Base-by-base conservation (phyloP, 306 rosid species). In the Glycine soja region DNA sequence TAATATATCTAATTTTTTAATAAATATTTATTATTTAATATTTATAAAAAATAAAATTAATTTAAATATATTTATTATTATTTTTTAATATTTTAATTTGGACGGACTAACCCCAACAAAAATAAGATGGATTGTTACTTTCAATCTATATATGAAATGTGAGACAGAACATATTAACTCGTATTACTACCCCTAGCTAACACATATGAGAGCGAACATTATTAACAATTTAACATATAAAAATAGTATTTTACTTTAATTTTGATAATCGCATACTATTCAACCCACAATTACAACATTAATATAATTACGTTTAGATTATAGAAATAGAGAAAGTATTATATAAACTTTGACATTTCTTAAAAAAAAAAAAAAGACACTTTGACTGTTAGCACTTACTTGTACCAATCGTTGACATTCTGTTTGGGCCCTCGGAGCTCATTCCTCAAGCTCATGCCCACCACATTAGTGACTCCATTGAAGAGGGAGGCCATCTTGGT, bases 401-500 rank as follows among this genome's bases (percentile, higher is more conserved):
- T 94, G 87, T 88, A 92, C 98, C 98, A 94, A 80, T 94, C 97
- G 6, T 80, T 50, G 24, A 87, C 83, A 58, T 90, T 94, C 59
- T 94, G 98, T 84, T 68, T 94, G 30, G 92, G 92, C 59, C 98
- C 98, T 47, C 97, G 85, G 34, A 94, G 95, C 70, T 94, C 98
- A 46, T 94, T 94, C 83, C 98, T 92, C 78, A 94, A 83, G 89
- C 98, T 94, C 94, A 94, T 92, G 6, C 87, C 98, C 7, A 94
- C 88, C 68, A 94, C 97, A 79, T 83, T 87, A 16, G 77, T 6
- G 11, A 87, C 82, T 1, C 92, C 95, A 0, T 82, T 92, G 75
- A 94, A 94, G 82, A 92, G 64, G 0, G 92, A 69, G n/a, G 98
- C 98, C 91, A 94, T 92, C 43, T 88, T 79, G 34, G 94, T 89